Base-by-base conservation (phyloP, 805 yeast genomes). In the Ogataea haglerorum region DNA sequence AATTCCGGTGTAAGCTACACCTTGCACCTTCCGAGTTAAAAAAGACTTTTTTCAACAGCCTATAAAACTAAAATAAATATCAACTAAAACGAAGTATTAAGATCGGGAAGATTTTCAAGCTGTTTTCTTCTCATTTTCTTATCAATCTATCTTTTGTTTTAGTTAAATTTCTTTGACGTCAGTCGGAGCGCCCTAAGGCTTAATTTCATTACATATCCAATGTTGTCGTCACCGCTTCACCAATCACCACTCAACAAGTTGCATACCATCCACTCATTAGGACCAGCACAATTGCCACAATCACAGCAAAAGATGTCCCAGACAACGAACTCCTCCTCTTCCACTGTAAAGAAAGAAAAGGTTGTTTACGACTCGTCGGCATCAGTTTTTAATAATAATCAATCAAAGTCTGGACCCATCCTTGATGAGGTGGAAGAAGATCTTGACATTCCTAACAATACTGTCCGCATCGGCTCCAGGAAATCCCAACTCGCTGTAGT, bases 401-500 rank as follows among this genome's bases (percentile, higher is more conserved):
- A 30, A 19, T 9, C 43, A 4, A 32, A 42, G 24, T 14, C 43
- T 12, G 34, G 36, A 18, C 40, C 36, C 15, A 26, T 37, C 16
- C 33, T 51, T 13, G 48, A 48, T 10, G 25, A 42, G 6, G 51
- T 46, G 14, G 52, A 51, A 34, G 24, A 13, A n/a, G 51, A 51
- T 35, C 42, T 51, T n/a, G 22, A 40, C 10, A n/a, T 48, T 12
- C 47, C 52, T 6, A 34, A 36, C 17, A 38, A 40, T 28, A 38
- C 47, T 13, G 53, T 65, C 14, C 58, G 67, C 42, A 82, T 93
- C 21, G 99, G 98, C 25, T 95, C 98, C 18, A 78, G 99, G 61
- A 82, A 83, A 61, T 87, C 96, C 14, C 72, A 76, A 52, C 70
- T 93, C 49, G 99, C 99, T 1, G 88, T 93, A 12, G 76, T 77